phyloP scores from a whole-genome alignment of 768 basidiomycete species.

The Candolleomyces aberdarensis region DNA sequence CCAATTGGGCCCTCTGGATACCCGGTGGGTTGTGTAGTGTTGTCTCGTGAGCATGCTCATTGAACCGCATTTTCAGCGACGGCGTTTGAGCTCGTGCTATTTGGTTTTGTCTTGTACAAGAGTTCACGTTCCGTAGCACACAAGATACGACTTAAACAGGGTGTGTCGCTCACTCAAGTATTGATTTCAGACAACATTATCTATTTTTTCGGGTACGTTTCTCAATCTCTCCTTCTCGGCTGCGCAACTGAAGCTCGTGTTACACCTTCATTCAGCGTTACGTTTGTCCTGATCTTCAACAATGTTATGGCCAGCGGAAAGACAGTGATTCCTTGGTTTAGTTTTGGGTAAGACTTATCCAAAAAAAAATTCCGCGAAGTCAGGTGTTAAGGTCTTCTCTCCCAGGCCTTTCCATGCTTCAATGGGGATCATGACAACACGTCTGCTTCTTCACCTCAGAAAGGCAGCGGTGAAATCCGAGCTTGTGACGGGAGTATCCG shows the following conservation, averaged over 20 bases:
- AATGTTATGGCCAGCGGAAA: conserved; percentile 43
- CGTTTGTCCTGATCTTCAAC: conserved; percentile 39
- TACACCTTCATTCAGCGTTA: conserved; percentile 27
- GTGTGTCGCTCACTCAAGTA: conserved; percentile 28
- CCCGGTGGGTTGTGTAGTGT: conserved; percentile 27
- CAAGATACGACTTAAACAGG: conserved; percentile 21
- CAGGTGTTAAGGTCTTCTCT: not conserved
- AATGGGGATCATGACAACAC: conserved; percentile 42
- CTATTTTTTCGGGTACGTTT: conserved; percentile 34
- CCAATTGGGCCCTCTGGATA: conserved; percentile 43
- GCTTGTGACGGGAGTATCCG: too few relatives aligned
- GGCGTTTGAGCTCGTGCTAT: conserved; percentile 38
- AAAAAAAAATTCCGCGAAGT: not conserved
- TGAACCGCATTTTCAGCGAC: conserved; percentile 24
- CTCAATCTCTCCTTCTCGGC: not conserved
- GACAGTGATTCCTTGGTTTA: conserved; percentile 48
- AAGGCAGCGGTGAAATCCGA: conserved; percentile 24
- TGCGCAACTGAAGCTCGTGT: not conserved
- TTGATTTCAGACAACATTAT: conserved; percentile 20
- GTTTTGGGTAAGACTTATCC: conserved; percentile 33
- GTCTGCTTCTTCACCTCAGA: conserved; percentile 44
- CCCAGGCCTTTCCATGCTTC: conserved; percentile 45
- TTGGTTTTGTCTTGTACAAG: conserved; percentile 37
- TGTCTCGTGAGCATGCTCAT: not conserved
- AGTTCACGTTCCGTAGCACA: conserved; percentile 23